Conservation (phyloP, 2,329 filamentous ascomycete genomes). For the Pseudocercospora fuligena region DNA sequence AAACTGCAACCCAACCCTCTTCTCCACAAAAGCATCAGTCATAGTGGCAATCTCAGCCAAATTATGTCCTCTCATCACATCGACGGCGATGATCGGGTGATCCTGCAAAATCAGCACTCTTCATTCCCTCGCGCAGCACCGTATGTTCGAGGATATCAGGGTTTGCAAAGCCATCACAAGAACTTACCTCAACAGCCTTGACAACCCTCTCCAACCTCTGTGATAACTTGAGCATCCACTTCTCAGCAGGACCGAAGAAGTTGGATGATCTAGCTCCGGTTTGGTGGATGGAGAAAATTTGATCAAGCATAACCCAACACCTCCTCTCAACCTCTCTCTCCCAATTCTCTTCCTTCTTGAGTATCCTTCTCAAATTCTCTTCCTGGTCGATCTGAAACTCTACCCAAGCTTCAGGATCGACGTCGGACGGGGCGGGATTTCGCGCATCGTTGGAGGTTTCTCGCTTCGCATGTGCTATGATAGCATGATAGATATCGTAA, state of each 20-base stretch:
- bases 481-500: not conserved
- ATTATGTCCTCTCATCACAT: not conserved
- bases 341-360: not conserved
- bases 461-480: not conserved
- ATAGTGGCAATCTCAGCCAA: not conserved
- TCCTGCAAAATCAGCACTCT: not conserved
- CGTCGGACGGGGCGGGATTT: not conserved
- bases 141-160: no score
- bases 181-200: not conserved
- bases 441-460: not conserved
- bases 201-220: not conserved
- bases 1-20: not conserved
- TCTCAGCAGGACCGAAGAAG: not conserved
- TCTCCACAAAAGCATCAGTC: not conserved
- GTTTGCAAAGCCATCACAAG: no score
- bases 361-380: not conserved
- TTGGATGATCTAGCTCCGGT: not conserved
- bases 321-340: not conserved
- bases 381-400: not conserved
- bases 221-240: not conserved
- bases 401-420: not conserved
- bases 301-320: not conserved
- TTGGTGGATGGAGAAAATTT: not conserved
- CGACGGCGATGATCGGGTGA: not conserved
- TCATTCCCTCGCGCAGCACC: no score